phyloP scores from a whole-genome alignment of 108 stramenopile species.

The Skeletonema potamos region DNA sequence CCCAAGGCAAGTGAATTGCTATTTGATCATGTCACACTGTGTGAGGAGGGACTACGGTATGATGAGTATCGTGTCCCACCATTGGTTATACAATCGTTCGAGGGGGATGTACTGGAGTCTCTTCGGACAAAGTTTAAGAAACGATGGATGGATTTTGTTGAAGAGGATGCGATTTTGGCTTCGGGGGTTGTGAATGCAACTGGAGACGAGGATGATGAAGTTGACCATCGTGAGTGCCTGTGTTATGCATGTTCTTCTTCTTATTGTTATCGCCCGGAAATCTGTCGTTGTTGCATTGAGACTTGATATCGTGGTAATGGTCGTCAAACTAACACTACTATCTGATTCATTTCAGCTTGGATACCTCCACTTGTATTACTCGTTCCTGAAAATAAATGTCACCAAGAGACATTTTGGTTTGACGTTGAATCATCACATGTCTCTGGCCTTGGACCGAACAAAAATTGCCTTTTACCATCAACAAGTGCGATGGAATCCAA shows the following conservation, averaged over 20 bases:
- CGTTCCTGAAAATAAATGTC: conserved; percentile 12
- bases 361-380: conserved; percentile 41
- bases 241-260: too few relatives aligned
- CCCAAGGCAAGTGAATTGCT: conserved; percentile 27
- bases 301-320: background rate
- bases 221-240: conserved; percentile 14
- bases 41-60: conserved; percentile 9
- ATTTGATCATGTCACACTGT: conserved; percentile 24
- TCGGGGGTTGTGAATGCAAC: conserved; percentile 1
- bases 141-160: conserved; percentile 43
- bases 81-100: conserved; percentile 58
- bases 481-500: background rate
- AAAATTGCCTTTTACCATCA: conserved; percentile 47
- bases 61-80: conserved; percentile 59
- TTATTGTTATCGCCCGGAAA: too few relatives aligned
- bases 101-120: conserved; percentile 30
- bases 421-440: conserved; percentile 31
- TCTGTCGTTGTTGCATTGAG: background rate
- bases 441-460: conserved; percentile 48
- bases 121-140: conserved; percentile 25
- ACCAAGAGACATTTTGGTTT: conserved; percentile 44
- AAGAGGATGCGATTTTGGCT: conserved; percentile 12
- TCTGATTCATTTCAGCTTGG: conserved; percentile 6
- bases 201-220: conserved; percentile 9
- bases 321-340: background rate